Evolutionary conservation across 2,329 filamentous ascomycete genomes (phyloP).

Genomic region (Didymella arachidicola): DNA sequence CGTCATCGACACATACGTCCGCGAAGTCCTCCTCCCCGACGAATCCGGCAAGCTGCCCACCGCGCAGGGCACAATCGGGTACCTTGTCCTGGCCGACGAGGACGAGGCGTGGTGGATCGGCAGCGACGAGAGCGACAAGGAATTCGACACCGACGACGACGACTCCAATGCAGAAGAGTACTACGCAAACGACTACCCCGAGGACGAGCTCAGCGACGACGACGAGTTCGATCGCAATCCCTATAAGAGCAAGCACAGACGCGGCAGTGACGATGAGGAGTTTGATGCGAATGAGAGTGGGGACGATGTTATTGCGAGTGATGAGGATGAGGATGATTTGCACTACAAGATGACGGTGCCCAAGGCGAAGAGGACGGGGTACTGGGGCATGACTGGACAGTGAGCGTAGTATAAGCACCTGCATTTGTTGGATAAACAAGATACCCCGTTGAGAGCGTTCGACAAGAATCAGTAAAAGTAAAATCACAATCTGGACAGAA

Average conservation of each 20-base stretch:
- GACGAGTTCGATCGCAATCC: conserved; percentile 64
- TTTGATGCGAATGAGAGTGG: conserved; percentile 34
- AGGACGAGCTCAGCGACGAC: conserved; percentile 78
- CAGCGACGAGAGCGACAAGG: conserved; percentile 60
- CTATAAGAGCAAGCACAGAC: conserved; percentile 51
- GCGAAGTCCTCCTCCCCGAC: conserved; percentile 53
- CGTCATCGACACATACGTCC: conserved; percentile 69
- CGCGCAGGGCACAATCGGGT: conserved; percentile 47
- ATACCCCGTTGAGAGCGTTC: background rate
- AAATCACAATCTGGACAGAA: no score
- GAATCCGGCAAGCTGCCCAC: conserved; percentile 38
- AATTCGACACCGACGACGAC: conserved; percentile 67
- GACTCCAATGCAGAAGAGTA: conserved; percentile 77
- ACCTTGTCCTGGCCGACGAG: conserved; percentile 60
- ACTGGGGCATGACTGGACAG: conserved; percentile 37
- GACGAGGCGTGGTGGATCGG: conserved; percentile 66
- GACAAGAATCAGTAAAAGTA: background rate
- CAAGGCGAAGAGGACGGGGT: conserved; percentile 32
- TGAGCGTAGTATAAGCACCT: background rate
- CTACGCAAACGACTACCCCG: conserved; percentile 81
- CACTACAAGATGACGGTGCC: conserved; percentile 42
- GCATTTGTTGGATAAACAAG: background rate
- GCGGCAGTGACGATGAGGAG: conserved; percentile 53
- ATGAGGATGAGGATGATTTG: conserved; percentile 42
- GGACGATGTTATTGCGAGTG: conserved; percentile 31